Evolutionary conservation across 2,329 filamentous ascomycete genomes (phyloP).

Genomic region (Xylaria arbuscula): DNA sequence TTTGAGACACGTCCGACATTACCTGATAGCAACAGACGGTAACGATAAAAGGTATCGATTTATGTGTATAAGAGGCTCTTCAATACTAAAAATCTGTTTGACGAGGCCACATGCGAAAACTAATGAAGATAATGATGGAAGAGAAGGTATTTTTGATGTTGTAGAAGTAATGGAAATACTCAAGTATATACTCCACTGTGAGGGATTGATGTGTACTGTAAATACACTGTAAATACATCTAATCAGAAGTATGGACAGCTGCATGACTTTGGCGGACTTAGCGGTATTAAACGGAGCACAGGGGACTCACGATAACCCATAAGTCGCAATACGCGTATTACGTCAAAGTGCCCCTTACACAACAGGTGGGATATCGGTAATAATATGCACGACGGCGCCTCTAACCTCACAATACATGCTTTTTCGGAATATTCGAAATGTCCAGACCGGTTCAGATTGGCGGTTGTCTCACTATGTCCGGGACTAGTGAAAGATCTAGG

Average conservation of each 20-base stretch:
- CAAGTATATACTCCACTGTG: no score
- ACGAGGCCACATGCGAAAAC: no score
- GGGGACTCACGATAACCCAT: no score
- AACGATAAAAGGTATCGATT: background rate
- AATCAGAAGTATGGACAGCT: no score
- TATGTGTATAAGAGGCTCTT: background rate
- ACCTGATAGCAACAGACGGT: background rate
- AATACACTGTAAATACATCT: no score
- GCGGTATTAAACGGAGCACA: background rate
- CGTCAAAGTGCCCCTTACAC: background rate
- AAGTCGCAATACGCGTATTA: constrained; percentile 3
- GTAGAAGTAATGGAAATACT: no score
- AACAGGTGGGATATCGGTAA: background rate
- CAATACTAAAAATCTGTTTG: no score
- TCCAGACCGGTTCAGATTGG: constrained; percentile 8
- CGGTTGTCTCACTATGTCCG: constrained; percentile 13
- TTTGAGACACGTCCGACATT: background rate
- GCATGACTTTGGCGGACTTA: background rate
- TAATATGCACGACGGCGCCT: background rate
- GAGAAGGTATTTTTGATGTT: no score
- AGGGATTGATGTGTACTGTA: no score
- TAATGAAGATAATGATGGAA: no score
- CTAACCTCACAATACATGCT: no score
- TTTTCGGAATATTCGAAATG: constrained; percentile 22
- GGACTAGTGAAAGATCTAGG: no score